These are phyloP conservation scores for Inga laurina DNA, from an alignment of 306 rosid genomes.

Conservation along the genomic window DNA sequence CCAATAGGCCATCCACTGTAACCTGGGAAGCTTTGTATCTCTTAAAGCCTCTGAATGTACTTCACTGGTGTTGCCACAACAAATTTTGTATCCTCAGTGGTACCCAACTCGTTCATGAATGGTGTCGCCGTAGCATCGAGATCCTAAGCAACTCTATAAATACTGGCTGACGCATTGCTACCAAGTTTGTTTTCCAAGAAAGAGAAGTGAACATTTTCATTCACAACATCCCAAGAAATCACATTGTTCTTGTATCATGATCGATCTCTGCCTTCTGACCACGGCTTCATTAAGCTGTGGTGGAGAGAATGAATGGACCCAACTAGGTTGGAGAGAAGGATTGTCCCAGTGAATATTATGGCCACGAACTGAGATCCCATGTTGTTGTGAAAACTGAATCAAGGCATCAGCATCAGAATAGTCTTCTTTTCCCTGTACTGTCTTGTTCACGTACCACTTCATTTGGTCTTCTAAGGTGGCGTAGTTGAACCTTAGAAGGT, in stretches of 20 bases:
- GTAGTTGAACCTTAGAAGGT: constrained; percentile 55
- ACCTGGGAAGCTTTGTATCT: background rate
- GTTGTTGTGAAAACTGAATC: constrained; percentile 48
- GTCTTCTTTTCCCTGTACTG: constrained; percentile 64
- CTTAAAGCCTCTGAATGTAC: constrained; percentile 6
- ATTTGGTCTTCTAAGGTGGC: constrained; percentile 74
- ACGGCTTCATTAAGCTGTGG: constrained; percentile 43
- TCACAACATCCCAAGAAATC: constrained; percentile 84
- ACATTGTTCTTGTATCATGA: constrained; percentile 59
- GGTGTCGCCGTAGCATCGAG: background rate
- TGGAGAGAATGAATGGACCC: constrained; percentile 61
- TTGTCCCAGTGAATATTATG: constrained; percentile 74
- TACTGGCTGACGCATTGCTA: background rate
- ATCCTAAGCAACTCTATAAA: background rate
- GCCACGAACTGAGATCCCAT: constrained; percentile 57
- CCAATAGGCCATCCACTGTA: constrained; percentile 12
- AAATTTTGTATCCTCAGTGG: background rate
- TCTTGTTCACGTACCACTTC: constrained; percentile 60
- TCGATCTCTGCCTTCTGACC: constrained; percentile 49
- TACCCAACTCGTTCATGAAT: background rate
- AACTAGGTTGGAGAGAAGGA: constrained; percentile 41
- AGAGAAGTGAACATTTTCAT: constrained; percentile 52
- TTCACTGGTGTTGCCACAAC: background rate
- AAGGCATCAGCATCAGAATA: constrained; percentile 67
- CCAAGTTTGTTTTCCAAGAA: background rate